Evolutionary conservation across 495 filamentous ascomycete genomes (phyloP).

Genomic region (Aspergillus indologenus): DNA sequence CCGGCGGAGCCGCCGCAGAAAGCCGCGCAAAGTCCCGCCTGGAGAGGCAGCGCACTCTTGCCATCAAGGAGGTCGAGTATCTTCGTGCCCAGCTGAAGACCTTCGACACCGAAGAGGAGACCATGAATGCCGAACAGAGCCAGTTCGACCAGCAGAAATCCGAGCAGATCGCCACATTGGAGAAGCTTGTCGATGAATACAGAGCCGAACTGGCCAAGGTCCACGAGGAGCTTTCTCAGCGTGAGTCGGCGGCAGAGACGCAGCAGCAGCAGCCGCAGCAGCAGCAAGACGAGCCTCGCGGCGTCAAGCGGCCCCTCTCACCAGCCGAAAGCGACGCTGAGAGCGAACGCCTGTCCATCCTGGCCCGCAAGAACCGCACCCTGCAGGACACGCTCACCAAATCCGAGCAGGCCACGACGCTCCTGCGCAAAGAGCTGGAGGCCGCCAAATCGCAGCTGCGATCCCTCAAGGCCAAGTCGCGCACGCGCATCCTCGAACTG

Average conservation of each 20-base stretch:
- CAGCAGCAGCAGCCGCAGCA: conserved; percentile 33
- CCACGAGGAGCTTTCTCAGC: conserved; percentile 65
- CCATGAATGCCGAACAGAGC: conserved; percentile 68
- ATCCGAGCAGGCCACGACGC: conserved; percentile 59
- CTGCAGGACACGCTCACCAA: conserved; percentile 73
- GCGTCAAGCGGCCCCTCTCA: conserved; percentile 45
- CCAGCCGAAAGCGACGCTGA: conserved; percentile 65
- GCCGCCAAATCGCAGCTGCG: conserved; percentile 68
- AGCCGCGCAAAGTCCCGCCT: conserved; percentile 62
- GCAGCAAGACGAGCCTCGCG: too few species aligned
- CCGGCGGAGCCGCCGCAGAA: conserved; percentile 41
- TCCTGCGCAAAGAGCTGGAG: conserved; percentile 71
- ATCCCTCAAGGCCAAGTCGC: conserved; percentile 66
- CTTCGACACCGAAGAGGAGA: conserved; percentile 84
- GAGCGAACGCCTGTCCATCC: conserved; percentile 75
- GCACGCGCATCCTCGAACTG: conserved; percentile 81
- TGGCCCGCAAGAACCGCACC: conserved; percentile 78
- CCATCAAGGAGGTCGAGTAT: conserved; percentile 89
- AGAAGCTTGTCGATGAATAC: conserved; percentile 83
- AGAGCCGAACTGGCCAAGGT: conserved; percentile 75
- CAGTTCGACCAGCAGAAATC: conserved; percentile 71
- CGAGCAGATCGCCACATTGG: conserved; percentile 74
- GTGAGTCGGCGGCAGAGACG: conserved; percentile 37
- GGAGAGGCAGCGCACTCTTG: conserved; percentile 80
- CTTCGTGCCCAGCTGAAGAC: conserved; percentile 88